Base-by-base conservation (phyloP, 352 stramenopile species). In the Phytopythium ostracodes region DNA sequence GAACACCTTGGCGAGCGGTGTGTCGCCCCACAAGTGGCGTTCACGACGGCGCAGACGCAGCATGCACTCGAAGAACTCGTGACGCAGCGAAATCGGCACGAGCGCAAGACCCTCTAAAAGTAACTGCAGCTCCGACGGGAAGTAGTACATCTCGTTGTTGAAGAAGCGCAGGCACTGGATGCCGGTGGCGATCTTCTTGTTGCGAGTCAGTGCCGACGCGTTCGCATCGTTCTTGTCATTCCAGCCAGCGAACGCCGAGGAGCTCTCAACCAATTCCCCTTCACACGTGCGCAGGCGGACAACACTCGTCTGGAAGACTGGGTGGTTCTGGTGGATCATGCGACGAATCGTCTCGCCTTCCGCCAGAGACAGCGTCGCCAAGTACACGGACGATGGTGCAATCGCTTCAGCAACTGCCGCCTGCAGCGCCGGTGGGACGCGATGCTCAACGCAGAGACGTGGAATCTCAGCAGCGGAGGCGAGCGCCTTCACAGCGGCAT, bases 121-220 rank as follows among this genome's bases (percentile, higher is more conserved):
- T 44, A 98, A 64, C 63, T 94, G 95, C 0, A 99, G 68, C 66
- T 99, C 96, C 8, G 81, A 65, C 12, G 95, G 91, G 58, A 94
- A 92, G 79, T 98, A 99, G 63, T 99, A 98, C 65, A 99, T 97
- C 63, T 98, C 92, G 73, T 96, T 98, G 78, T 99, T 98, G 73
- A 99, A 98, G 74, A 99, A 99, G 10, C 96, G 90, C 63, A 97
- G 96, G 67, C 96, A 99, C 59, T 96, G 80, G 0, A 92, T 68
- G 6, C 73, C 81, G 10, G 84, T 76, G 7, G 76, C 63, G 29
- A 92, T 66, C 29, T 69, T 68, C 15, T 60, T 65, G 27, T 84
- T 60, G 46, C 65, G 66, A 9, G 53, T 6, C 24, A 60, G 38
- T 11, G 24, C 18, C 0, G 25, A 2, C 10, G 27, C 20, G 2